Percentiles rank a stretch among this genome's conserved stretches.
Conservation (phyloP, 164 flowering plant species). For the Vitis labrusca region DNA sequence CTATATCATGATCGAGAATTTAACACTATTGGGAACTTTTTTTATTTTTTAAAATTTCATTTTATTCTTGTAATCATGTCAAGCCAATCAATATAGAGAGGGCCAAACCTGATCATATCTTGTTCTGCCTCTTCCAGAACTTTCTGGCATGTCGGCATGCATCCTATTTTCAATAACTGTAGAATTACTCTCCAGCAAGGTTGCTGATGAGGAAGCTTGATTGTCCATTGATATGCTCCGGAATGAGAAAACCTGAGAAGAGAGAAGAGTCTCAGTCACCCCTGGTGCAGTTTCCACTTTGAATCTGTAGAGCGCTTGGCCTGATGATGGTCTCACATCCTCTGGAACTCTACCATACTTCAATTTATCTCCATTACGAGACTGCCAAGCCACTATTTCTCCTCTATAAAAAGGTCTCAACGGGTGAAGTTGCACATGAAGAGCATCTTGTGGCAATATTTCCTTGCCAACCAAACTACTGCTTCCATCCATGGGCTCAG, state of each 20-base stretch:
- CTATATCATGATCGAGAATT: not conserved
- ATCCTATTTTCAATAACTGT: conserved; percentile 21
- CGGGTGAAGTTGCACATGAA: conserved; percentile 89
- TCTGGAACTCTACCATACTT: conserved; percentile 90
- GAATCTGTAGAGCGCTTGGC: conserved; percentile 90
- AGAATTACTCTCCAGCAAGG: conserved; percentile 21
- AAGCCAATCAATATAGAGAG: not conserved
- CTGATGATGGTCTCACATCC: conserved; percentile 86
- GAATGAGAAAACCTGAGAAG: conserved; percentile 90
- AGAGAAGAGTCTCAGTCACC: conserved; percentile 58
- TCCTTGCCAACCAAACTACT: conserved; percentile 63
- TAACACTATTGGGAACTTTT: not conserved
- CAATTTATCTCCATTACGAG: conserved; percentile 79
- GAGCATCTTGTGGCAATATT: conserved; percentile 77
- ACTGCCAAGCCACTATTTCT: conserved; percentile 93
- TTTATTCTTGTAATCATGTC: not conserved
- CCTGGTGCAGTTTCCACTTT: conserved; percentile 75
- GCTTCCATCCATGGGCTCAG: conserved; percentile 27
- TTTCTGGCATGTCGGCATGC: conserved; percentile 27
- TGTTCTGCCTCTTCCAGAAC: conserved; percentile 34
- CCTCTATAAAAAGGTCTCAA: conserved; percentile 90
- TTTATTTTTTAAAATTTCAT: no score
- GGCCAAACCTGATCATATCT: conserved; percentile 52
- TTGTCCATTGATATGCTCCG: conserved; percentile 46
- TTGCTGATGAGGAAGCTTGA: conserved; percentile 38